A percentile compares a stretch with the other conserved stretches of the same genome.
phyloP scores from a whole-genome alignment of 2,329 filamentous ascomycete genomes.

The Fusarium sp. region DNA sequence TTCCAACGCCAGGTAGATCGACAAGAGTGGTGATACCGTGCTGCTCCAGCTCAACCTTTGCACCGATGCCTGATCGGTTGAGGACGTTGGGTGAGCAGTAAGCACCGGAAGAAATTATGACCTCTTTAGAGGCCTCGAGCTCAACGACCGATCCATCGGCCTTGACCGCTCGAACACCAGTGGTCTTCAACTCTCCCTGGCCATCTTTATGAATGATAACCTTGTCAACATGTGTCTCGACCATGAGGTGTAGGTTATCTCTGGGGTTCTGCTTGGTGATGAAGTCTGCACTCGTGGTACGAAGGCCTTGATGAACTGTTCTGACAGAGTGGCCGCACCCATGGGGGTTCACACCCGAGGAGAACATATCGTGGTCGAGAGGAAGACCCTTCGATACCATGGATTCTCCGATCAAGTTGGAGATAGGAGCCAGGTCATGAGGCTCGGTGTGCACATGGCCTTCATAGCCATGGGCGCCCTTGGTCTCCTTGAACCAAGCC shows the following conservation, averaged over 20 bases:
- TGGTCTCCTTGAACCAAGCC: constrained; percentile 62
- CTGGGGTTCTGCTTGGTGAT: constrained; percentile 51
- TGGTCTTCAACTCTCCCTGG: constrained; percentile 52
- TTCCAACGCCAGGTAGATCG: constrained; percentile 59
- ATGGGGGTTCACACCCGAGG: constrained; percentile 48
- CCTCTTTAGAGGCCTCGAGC: constrained; percentile 50
- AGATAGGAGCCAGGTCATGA: constrained; percentile 67
- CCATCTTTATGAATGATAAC: constrained; percentile 54
- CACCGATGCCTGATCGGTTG: constrained; percentile 62
- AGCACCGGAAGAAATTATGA: constrained; percentile 56
- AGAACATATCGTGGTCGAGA: constrained; percentile 68
- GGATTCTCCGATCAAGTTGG: constrained; percentile 62
- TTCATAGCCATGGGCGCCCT: constrained; percentile 58
- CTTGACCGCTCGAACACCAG: constrained; percentile 53
- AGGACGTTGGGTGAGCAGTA: constrained; percentile 63
- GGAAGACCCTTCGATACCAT: constrained; percentile 63
- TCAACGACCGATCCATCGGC: constrained; percentile 53
- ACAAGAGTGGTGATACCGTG: constrained; percentile 54
- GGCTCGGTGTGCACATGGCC: constrained; percentile 66
- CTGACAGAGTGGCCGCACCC: constrained; percentile 65
- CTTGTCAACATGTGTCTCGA: constrained; percentile 61
- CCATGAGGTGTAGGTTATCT: constrained; percentile 58
- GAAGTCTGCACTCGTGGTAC: constrained; percentile 65
- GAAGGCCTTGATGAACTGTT: constrained; percentile 61
- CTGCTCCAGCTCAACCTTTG: constrained; percentile 53